Conservation (phyloP, 805 yeast species). For the Yamadazyma paraphyllophila region DNA sequence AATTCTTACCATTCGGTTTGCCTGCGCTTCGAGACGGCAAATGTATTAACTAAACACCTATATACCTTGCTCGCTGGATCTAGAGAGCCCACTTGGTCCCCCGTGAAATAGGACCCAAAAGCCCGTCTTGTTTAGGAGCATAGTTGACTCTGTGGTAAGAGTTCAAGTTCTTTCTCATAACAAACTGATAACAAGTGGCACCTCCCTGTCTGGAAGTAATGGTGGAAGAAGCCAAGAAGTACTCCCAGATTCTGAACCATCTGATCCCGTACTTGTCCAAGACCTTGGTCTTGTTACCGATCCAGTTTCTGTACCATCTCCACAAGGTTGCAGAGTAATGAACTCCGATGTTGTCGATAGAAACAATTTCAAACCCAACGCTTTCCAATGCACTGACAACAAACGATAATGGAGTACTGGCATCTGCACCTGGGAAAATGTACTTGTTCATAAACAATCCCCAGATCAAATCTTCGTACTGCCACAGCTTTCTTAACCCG, state of each 20-base stretch:
- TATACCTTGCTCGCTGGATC: constrained; percentile 16
- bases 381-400: constrained; percentile 75
- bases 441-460: constrained; percentile 95
- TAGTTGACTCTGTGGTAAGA: constrained; percentile 80
- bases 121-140: constrained; percentile 74
- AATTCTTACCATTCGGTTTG: no score
- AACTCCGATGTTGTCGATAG: constrained; percentile 86
- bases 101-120: constrained; percentile 55
- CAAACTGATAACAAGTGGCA: constrained; percentile 88
- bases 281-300: constrained; percentile 74
- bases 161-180: constrained; percentile 85
- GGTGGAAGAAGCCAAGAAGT: constrained; percentile 77
- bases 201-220: constrained; percentile 91
- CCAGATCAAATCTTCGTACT: constrained; percentile 91
- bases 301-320: constrained; percentile 96
- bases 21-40: no score
- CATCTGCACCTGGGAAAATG: constrained; percentile 97
- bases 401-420: constrained; percentile 88
- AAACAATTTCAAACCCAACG: constrained; percentile 81
- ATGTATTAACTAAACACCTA: neutral
- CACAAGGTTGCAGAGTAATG: constrained; percentile 88
- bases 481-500: constrained; percentile 90
- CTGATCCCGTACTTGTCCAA: constrained; percentile 77
- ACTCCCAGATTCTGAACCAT: constrained; percentile 95
- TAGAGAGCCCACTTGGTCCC: constrained; percentile 62